Evolutionary conservation across 768 basidiomycete genomes (phyloP).

Genomic region (Suillus americanus): DNA sequence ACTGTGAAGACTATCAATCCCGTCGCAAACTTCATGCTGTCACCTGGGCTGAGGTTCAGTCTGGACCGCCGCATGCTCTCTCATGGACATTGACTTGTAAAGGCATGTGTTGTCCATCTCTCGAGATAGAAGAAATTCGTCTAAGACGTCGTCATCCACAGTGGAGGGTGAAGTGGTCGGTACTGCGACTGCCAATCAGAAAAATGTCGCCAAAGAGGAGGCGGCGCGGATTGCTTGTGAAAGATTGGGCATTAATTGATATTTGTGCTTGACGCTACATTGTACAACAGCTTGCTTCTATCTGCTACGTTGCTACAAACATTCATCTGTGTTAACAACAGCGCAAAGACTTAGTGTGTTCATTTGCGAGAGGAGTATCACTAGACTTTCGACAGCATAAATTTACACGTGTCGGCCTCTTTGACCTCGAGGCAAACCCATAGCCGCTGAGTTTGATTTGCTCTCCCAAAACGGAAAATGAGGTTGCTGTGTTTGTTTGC

Average conservation of each 20-base stretch:
- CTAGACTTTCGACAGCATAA: background rate
- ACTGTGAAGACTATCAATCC: conserved; percentile 37
- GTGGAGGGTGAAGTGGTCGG: conserved; percentile 51
- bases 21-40: conserved; percentile 31
- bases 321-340: background rate
- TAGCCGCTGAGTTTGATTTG: conserved; percentile 1
- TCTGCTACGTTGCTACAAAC: background rate
- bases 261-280: conserved; percentile 2
- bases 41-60: conserved; percentile 38
- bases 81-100: conserved; percentile 59
- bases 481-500: background rate
- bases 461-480: background rate
- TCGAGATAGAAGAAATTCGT: background rate
- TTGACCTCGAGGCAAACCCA: background rate
- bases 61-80: conserved; percentile 42
- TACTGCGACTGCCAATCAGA: conserved; percentile 41
- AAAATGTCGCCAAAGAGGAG: conserved; percentile 45
- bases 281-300: conserved; percentile 1
- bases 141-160: conserved; percentile 22
- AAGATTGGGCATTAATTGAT: conserved; percentile 25
- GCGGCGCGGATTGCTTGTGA: conserved; percentile 47
- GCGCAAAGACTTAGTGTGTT: background rate
- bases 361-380: background rate
- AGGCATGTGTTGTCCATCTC: conserved; percentile 36
- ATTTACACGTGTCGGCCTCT: background rate